These are phyloP conservation scores for Arthroderma sp. DNA, from an alignment of 2,329 filamentous ascomycete species.

Conservation along the genomic window DNA sequence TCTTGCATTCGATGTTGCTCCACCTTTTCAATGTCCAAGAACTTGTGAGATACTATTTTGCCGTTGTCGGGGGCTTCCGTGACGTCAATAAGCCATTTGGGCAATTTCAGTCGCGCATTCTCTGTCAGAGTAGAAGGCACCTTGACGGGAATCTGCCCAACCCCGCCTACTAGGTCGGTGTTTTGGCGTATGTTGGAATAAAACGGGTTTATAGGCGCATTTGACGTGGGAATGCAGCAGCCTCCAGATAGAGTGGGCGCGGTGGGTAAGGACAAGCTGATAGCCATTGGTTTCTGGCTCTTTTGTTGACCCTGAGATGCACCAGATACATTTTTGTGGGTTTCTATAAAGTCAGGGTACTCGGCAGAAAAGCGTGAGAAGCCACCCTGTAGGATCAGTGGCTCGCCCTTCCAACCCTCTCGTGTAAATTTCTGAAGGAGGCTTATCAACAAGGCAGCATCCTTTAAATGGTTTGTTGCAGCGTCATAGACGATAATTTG, in stretches of 20 bases:
- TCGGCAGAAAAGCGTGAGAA: conserved; percentile 59
- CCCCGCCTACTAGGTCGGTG: conserved; percentile 84
- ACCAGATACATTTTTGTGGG: conserved; percentile 2
- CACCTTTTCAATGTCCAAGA: conserved; percentile 66
- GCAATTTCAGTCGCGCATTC: conserved; percentile 43
- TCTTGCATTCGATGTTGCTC: conserved; percentile 91
- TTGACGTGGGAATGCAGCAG: conserved; percentile 60
- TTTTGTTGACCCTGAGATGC: conserved; percentile 1
- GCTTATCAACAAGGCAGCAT: conserved; percentile 67
- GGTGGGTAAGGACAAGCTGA: conserved; percentile 35
- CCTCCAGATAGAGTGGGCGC: conserved; percentile 56
- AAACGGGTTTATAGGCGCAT: conserved; percentile 68
- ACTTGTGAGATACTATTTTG: conserved; percentile 67
- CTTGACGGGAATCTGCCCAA: conserved; percentile 61
- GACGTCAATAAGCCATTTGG: conserved; percentile 63
- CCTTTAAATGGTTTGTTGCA: conserved; percentile 61
- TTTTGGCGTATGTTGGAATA: conserved; percentile 95
- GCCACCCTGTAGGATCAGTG: conserved; percentile 67
- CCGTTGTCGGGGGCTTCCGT: conserved; percentile 57
- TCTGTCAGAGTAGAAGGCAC: conserved; percentile 41
- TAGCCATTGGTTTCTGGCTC: conserved; percentile 37
- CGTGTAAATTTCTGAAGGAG: conserved; percentile 85
- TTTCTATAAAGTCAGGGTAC: conserved; percentile 54
- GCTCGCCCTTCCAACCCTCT: conserved; percentile 65
- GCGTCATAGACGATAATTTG: conserved; percentile 82